Base-by-base conservation (phyloP, 2,329 filamentous ascomycete genomes). In the Colletotrichum trifolii region DNA sequence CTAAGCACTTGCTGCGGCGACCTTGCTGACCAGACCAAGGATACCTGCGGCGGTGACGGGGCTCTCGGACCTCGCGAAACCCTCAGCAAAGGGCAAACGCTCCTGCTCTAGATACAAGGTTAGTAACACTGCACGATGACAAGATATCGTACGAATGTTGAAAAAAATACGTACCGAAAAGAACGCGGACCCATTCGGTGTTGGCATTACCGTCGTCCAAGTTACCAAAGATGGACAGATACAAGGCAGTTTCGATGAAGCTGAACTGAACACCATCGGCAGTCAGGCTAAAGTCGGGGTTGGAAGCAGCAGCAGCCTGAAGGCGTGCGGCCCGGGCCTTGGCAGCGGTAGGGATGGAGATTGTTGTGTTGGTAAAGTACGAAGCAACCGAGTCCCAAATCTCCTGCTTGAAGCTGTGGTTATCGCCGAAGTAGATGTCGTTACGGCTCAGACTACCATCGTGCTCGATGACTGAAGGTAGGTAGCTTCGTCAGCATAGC, bases 381-480 rank as follows among this genome's bases (percentile, higher is more conserved):
- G 66, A 60, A 0, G 68, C 60, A 6, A 73, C 68, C 1, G 69
- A 67, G 11, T 58, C 68, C 69, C 70, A 77, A 25, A 74, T 71
- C 9, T 68, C 67, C 6, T 66, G 47, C 48, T 73, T 60, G 59
- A 77, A 77, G 38, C 69, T 70, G 55, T 73, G 68, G 66, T 74
- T 74, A 60, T 76, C 70, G 38, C 74, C 74, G 17, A 72, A 72
- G 58, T 68, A 66, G 42, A 70, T 34, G 58, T 77, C 75, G 49
- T 70, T 69, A 43, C 75, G 70, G 64, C 68, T 73, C 2, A 77
- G 66, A 40, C 71, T 73, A 43, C 73, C 74, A 57, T 77, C 75
- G 61, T 76, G 74, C 54, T 77, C 75, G 57, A 77, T 75, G n/a
- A 75, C 73, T 75, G 38, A 15, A 6, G 15, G 10, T 4, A 9